These are phyloP conservation scores for Rhodosporidiobolus odoratus DNA, from an alignment of 768 basidiomycete species.

Conservation along the genomic window DNA sequence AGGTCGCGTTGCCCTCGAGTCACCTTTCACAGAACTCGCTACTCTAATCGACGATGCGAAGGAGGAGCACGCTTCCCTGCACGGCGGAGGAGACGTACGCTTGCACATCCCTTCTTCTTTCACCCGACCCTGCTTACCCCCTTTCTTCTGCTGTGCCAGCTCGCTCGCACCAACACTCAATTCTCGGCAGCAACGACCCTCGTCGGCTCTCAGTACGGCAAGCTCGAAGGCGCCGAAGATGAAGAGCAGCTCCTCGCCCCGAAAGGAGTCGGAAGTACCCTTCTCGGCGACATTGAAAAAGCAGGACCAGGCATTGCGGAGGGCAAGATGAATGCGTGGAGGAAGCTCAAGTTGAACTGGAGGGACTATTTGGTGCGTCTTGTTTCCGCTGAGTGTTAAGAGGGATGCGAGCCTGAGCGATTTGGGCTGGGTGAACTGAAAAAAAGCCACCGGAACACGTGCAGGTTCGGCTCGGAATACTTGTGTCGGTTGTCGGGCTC, in stretches of 20 bases:
- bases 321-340: not conserved
- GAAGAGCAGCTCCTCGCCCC: not conserved
- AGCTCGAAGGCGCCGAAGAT: constrained; percentile 4
- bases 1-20: constrained; percentile 16
- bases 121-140: not conserved
- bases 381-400: not conserved
- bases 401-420: too few species aligned
- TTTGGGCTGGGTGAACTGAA: too few species aligned
- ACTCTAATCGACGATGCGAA: constrained; percentile 15
- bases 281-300: not conserved
- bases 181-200: constrained; percentile 18
- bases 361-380: constrained; percentile 21
- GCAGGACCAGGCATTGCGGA: not conserved
- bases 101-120: not conserved
- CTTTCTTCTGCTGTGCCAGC: not conserved
- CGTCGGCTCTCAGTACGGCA: constrained; percentile 20
- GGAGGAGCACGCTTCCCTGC: not conserved
- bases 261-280: not conserved
- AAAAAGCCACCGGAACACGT: too few species aligned
- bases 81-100: not conserved
- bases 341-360: constrained; percentile 8
- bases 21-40: constrained; percentile 20
- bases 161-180: constrained; percentile 10
- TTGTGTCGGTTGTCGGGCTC: too few species aligned
- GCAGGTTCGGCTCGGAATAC: not conserved